Evolutionary conservation across 2,329 filamentous ascomycete species (phyloP).

Genomic region (Chaetomiaceae sp.): DNA sequence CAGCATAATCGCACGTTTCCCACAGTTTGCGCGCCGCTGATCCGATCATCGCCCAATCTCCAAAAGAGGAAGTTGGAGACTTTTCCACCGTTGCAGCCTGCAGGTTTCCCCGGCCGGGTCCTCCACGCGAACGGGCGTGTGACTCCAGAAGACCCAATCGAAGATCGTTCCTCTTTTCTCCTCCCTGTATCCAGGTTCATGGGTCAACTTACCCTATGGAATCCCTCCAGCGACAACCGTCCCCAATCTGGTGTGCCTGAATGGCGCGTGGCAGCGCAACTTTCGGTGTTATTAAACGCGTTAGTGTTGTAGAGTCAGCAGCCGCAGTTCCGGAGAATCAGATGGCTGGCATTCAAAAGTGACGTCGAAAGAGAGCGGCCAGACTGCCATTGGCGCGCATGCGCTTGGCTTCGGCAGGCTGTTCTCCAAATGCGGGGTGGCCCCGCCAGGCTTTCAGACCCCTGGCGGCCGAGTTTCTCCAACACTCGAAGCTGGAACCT

Average conservation of each 20-base stretch:
- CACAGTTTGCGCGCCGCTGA: neutral
- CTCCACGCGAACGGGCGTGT: neutral
- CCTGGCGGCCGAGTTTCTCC: neutral
- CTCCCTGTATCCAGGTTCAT: neutral
- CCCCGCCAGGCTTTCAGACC: neutral
- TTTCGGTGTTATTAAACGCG: too few species aligned
- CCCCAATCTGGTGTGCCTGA: neutral
- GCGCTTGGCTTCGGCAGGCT: neutral
- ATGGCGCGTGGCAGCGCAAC: neutral
- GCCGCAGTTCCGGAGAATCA: too few species aligned
- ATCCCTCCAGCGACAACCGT: neutral
- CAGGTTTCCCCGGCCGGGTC: neutral
- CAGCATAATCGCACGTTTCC: too few species aligned
- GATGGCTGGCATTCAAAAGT: neutral
- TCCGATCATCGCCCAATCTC: neutral
- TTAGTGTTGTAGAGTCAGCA: too few species aligned
- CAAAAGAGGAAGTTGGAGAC: constrained; percentile 10
- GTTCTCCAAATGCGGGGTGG: neutral
- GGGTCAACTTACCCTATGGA: constrained; percentile 3
- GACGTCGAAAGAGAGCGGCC: neutral
- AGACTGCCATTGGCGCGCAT: constrained; percentile 7
- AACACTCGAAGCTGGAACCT: neutral
- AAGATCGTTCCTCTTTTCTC: neutral
- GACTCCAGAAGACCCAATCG: neutral
- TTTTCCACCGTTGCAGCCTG: neutral